Base-by-base conservation (phyloP, 805 yeast genomes). In the Yamadazyma ubonensis region DNA sequence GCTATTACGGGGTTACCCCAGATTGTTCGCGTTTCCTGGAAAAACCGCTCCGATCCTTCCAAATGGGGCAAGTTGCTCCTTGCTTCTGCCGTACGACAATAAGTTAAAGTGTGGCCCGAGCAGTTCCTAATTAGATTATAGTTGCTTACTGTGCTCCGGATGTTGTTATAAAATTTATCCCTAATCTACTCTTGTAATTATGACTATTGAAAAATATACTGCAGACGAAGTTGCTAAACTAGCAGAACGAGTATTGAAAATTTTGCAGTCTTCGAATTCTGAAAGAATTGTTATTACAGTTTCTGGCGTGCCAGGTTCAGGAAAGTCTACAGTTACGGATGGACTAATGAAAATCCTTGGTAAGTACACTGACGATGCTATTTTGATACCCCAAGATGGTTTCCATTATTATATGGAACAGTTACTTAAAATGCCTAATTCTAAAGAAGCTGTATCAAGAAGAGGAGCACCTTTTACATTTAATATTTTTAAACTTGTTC, bases 381-480 rank as follows among this genome's bases (percentile, higher is more conserved):
- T 44, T 12, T 52, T 59, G 7, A 42, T 67, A 17, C 65, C 70
- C 5, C 72, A 65, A 47, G 74, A 68, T 50, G 74, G 74, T 10
- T 68, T 44, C 46, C 73, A 67, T 42, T 58, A 56, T 30, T 63
- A 59, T 45, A 42, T 70, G 23, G 23, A 38, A 7, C 60, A 65
- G 42, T 52, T 67, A 29, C 52, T 49, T 8, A 21, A 45, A 29
- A 73, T 85, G 54, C 61, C 65, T 5, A 76, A 88, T 49, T 71
- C 86, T 0, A 63, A 54, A 5, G 65, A 61, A 22, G 90, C 95
- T 0, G 60, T 78, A 21, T 58, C 62, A 22, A 68, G 86, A 46
- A 72, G 97, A 37, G 97, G 97, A 0, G 84, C 96, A 0, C 93
- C 96, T 1, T 77, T 72, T 50, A 89, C 97, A 0, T 91, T 91